phyloP scores from a whole-genome alignment of 768 basidiomycete genomes.

The Calocybe gangraenosa region DNA sequence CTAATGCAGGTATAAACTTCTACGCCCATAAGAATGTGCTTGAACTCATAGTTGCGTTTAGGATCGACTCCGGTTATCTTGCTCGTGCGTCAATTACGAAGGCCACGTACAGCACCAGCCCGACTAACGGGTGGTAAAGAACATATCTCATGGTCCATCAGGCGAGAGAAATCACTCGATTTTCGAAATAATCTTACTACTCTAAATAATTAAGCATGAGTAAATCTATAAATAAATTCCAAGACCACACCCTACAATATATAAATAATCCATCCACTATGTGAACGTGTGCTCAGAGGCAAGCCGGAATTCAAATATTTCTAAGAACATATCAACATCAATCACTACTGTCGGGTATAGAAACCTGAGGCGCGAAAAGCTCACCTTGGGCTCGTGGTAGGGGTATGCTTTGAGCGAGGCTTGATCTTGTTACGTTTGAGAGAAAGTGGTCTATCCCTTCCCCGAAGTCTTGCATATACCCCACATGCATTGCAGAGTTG shows the following conservation, averaged over 20 bases:
- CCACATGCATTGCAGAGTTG: constrained; percentile 51
- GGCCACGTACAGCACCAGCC: constrained; percentile 5
- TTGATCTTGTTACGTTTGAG: constrained; percentile 45
- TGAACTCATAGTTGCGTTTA: too few species aligned
- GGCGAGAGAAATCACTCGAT: constrained; percentile 9
- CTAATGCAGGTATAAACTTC: too few species aligned
- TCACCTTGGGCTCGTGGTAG: constrained; percentile 14
- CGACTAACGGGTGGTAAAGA: background rate
- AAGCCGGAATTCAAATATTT: constrained; percentile 1
- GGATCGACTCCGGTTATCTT: too few species aligned
- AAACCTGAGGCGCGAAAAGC: background rate
- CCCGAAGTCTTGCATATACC: constrained; percentile 42
- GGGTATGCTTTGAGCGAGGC: constrained; percentile 42
- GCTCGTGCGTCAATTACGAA: background rate
- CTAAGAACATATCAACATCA: background rate
- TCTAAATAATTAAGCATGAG: constrained; percentile 1
- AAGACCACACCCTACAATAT: background rate
- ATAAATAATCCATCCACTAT: background rate
- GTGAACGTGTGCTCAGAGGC: background rate
- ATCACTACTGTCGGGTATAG: background rate
- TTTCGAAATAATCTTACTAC: background rate
- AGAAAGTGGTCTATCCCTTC: constrained; percentile 41
- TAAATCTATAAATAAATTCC: background rate
- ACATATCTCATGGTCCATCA: background rate
- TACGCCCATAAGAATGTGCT: too few species aligned